These are phyloP conservation scores for Mycena galopus DNA, from an alignment of 768 basidiomycete genomes.

Conservation along the genomic window DNA sequence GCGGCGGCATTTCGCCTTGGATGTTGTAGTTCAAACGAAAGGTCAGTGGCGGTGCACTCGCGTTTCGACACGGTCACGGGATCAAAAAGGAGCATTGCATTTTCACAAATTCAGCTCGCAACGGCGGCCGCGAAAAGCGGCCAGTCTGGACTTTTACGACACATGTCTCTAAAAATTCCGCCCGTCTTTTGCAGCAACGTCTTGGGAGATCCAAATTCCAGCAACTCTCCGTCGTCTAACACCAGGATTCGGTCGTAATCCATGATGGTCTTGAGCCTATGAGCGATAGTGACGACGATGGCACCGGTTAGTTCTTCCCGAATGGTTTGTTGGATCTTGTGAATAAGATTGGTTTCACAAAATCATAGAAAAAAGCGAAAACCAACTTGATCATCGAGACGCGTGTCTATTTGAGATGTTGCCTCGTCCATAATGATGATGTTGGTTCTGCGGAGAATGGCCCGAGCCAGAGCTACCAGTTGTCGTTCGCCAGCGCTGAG, in stretches of 20 bases:
- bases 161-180: slow-evolving; percentile 78
- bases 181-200: slow-evolving; percentile 64
- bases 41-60: neutral
- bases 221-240: slow-evolving; percentile 76
- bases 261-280: slow-evolving; percentile 81
- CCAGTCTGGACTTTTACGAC: slow-evolving; percentile 72
- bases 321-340: slow-evolving; percentile 78
- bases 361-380: neutral
- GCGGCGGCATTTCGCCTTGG: slow-evolving; percentile 18
- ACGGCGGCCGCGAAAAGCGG: slow-evolving; percentile 48
- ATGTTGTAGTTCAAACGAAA: slow-evolving; percentile 2
- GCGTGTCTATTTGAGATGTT: slow-evolving; percentile 81
- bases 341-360: neutral
- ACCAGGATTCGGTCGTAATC: slow-evolving; percentile 83
- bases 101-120: neutral
- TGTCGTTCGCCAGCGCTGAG: slow-evolving; percentile 86
- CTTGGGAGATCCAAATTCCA: slow-evolving; percentile 82
- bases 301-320: slow-evolving; percentile 78
- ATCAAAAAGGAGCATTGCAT: neutral
- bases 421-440: slow-evolving; percentile 84
- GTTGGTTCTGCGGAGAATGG: slow-evolving; percentile 72
- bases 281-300: slow-evolving; percentile 88
- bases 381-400: slow-evolving; percentile 74
- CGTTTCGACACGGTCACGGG: slow-evolving; percentile 22
- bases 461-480: slow-evolving; percentile 77